These are phyloP conservation scores for Pleomassaria siparia DNA, from an alignment of 2,329 filamentous ascomycete species.

Conservation along the genomic window DNA sequence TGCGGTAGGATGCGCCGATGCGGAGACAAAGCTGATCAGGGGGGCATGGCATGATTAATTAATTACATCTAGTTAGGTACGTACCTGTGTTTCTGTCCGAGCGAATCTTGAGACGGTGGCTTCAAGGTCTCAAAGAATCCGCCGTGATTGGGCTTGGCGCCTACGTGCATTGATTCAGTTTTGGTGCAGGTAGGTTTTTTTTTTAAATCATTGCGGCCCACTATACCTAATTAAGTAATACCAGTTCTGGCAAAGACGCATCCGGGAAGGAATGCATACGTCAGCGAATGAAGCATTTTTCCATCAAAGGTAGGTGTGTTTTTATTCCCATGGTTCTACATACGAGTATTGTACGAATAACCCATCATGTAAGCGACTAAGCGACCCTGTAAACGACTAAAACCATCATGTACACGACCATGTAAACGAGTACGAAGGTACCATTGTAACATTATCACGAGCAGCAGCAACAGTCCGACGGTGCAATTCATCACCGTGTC, in stretches of 20 bases:
- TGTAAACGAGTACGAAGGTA: too few species aligned
- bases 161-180: background rate
- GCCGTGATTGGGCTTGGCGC: background rate
- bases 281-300: background rate
- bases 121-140: background rate
- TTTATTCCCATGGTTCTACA: too few species aligned
- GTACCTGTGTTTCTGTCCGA: background rate
- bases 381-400: too few species aligned
- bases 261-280: background rate
- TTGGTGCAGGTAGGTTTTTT: background rate
- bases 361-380: too few species aligned
- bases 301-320: too few species aligned
- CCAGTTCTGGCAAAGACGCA: background rate
- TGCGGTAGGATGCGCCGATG: too few species aligned
- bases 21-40: too few species aligned
- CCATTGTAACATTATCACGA: too few species aligned
- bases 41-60: too few species aligned
- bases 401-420: too few species aligned
- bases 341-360: too few species aligned
- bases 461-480: background rate
- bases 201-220: background rate
- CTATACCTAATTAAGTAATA: background rate
- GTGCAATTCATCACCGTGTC: background rate
- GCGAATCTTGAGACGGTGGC: background rate
- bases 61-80: too few species aligned